These are phyloP conservation scores for Clarkia xantiana DNA, from an alignment of 345 rosid species.

Conservation along the genomic window DNA sequence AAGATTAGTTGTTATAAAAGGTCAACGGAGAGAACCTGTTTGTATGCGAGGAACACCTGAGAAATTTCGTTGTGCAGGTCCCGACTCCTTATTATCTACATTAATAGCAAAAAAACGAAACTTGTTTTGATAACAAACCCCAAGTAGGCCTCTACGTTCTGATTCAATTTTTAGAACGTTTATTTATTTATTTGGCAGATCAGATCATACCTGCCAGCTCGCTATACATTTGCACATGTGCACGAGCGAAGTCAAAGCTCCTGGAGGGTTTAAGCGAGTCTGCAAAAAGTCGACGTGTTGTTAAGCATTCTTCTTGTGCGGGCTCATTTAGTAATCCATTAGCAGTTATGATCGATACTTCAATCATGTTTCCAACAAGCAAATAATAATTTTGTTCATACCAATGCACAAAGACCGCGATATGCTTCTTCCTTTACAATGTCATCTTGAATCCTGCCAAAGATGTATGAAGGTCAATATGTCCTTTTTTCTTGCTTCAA, in stretches of 20 bases:
- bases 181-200: neutral
- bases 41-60: conserved; percentile 78
- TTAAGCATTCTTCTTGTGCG: too few species aligned
- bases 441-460: conserved; percentile 82
- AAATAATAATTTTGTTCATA: conserved; percentile 9
- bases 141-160: too few species aligned
- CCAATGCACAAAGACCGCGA: conserved; percentile 92
- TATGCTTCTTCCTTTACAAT: conserved; percentile 96
- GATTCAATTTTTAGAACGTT: too few species aligned
- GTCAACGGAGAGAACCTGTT: conserved; percentile 36
- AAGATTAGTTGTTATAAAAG: neutral
- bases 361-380: too few species aligned
- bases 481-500: too few species aligned
- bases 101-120: neutral
- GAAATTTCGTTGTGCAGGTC: conserved; percentile 74
- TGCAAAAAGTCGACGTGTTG: conserved; percentile 12
- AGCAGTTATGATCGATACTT: neutral
- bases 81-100: conserved; percentile 71
- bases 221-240: conserved; percentile 80
- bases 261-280: conserved; percentile 84
- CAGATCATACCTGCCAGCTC: conserved; percentile 79
- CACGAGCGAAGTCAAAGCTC: conserved; percentile 75
- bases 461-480: neutral
- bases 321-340: too few species aligned
- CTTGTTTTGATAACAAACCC: too few species aligned